Conservation (phyloP, 1,139 yeast genomes). For the Kluyveromyces sp. region DNA sequence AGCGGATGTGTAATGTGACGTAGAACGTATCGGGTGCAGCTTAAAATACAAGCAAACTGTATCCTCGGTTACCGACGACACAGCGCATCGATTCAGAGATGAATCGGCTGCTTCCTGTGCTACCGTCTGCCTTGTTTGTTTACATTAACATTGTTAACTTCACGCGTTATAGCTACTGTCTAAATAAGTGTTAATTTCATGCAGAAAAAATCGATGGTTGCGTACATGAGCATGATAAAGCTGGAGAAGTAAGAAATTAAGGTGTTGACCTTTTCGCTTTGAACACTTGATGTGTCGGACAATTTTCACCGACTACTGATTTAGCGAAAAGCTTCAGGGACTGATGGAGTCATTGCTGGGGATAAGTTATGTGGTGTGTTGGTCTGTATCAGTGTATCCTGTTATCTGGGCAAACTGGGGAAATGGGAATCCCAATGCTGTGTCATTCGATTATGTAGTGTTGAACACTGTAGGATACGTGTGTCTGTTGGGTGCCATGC, state of each 20-base stretch:
- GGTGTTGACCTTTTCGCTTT: background rate
- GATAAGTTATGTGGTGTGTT: constrained; percentile 25
- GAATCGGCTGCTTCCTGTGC: no score
- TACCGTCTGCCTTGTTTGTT: no score
- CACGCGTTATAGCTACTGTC: no score
- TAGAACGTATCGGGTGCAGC: no score
- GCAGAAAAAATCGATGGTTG: background rate
- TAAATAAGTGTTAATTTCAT: background rate
- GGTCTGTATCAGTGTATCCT: constrained; percentile 42
- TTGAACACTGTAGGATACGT: constrained; percentile 40
- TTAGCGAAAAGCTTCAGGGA: background rate
- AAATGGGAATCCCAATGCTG: constrained; percentile 37
- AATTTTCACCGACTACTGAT: background rate
- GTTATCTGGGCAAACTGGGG: constrained; percentile 36
- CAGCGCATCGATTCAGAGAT: no score
- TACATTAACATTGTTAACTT: no score
- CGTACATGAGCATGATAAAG: background rate
- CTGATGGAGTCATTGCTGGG: constrained; percentile 19
- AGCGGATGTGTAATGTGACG: no score
- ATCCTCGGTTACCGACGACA: no score
- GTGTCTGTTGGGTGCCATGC: constrained; percentile 36
- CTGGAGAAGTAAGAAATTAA: background rate
- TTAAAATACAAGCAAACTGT: no score
- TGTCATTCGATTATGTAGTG: constrained; percentile 40
- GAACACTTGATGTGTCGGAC: no score